Evolutionary conservation across 2,329 filamentous ascomycete genomes (phyloP).

Genomic region (Sclerotinia spermophila): DNA sequence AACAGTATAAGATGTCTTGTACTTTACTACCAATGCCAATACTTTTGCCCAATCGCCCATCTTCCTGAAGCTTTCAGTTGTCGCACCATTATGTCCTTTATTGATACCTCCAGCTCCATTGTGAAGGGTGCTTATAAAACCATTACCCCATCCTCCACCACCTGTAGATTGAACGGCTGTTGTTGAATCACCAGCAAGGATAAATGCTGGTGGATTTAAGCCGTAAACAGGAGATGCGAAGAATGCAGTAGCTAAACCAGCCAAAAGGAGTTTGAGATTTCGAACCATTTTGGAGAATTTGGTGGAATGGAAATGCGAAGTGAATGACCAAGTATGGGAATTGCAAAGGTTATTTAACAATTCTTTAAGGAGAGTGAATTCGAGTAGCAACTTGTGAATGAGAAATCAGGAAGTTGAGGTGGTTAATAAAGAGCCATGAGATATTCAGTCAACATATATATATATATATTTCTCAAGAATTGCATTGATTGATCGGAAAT

Average conservation of each 20-base stretch:
- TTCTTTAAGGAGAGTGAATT: background rate
- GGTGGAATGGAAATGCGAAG: background rate
- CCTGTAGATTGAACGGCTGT: slow-evolving; percentile 30
- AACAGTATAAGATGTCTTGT: slow-evolving; percentile 38
- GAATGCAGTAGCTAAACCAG: background rate
- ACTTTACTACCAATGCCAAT: slow-evolving; percentile 38
- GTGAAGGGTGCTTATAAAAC: slow-evolving; percentile 46
- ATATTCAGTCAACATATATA: background rate
- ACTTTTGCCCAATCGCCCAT: slow-evolving; percentile 47
- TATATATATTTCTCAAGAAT: background rate
- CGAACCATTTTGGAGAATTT: background rate
- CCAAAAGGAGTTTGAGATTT: background rate
- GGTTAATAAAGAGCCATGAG: background rate
- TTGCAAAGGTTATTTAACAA: background rate
- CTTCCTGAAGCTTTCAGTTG: slow-evolving; percentile 45
- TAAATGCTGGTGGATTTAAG: slow-evolving; percentile 35
- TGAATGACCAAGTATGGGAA: background rate
- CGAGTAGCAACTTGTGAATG: background rate
- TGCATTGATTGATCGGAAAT: background rate
- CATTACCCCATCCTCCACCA: slow-evolving; percentile 47
- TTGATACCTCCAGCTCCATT: slow-evolving; percentile 37
- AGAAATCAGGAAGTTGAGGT: background rate
- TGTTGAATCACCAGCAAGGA: slow-evolving; percentile 44
- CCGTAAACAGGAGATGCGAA: background rate
- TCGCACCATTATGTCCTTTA: slow-evolving; percentile 46